Percentiles rank a stretch among this genome's conserved stretches.
Evolutionary conservation across 495 filamentous ascomycete species (phyloP).

Genomic region (Neohortaea acidophila): DNA sequence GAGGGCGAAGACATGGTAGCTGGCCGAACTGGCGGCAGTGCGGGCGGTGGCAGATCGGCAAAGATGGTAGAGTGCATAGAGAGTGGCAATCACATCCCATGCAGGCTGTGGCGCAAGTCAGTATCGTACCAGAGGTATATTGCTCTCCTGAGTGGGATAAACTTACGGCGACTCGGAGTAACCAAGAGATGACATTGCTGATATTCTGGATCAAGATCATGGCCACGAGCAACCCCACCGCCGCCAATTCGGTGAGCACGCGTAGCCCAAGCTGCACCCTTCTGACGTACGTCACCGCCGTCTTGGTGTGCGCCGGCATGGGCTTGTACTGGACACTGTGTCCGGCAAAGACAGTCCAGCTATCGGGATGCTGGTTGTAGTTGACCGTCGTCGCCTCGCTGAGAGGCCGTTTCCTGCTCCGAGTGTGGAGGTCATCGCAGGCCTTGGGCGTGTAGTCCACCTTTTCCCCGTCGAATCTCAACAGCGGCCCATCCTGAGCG

Average conservation of each 20-base stretch:
- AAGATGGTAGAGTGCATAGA: constrained; percentile 70
- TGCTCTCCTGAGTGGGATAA: too few relatives aligned
- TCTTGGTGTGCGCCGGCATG: constrained; percentile 57
- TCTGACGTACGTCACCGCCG: constrained; percentile 48
- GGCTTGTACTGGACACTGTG: constrained; percentile 39
- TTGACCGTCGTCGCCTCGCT: too few relatives aligned
- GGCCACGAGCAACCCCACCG: constrained; percentile 53
- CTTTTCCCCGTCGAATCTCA: too few relatives aligned
- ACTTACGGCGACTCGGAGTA: constrained; percentile 62
- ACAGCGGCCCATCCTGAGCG: constrained; percentile 58
- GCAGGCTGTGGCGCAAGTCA: constrained; percentile 38
- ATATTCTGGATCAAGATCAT: constrained; percentile 57
- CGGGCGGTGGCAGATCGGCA: constrained; percentile 47
- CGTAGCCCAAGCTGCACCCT: constrained; percentile 51
- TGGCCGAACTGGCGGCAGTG: constrained; percentile 61
- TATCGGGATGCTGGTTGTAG: constrained; percentile 68
- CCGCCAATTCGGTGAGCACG: constrained; percentile 45
- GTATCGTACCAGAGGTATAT: too few relatives aligned
- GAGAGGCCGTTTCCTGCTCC: too few relatives aligned
- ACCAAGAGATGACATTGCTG: constrained; percentile 48
- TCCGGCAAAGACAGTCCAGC: constrained; percentile 31
- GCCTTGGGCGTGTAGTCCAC: too few relatives aligned
- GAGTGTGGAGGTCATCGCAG: too few relatives aligned
- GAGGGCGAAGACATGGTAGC: constrained; percentile 69
- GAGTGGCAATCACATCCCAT: constrained; percentile 49